Base-by-base conservation (phyloP, 2,329 filamentous ascomycete species). In the Stemphylium beticola region DNA sequence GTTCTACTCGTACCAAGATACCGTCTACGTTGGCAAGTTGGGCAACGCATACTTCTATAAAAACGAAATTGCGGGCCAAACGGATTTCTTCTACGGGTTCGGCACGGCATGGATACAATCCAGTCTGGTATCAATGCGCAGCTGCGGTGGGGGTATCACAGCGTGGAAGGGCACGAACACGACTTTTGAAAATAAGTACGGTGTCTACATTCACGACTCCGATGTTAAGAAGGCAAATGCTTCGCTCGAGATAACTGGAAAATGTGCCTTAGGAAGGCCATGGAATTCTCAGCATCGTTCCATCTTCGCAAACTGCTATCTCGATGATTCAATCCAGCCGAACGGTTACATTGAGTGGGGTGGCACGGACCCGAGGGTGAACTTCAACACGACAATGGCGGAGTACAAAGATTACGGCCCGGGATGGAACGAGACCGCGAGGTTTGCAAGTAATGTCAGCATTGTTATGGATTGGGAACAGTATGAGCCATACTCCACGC, bases 91-190 rank as follows among this genome's bases (percentile, higher is more conserved):
- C 17, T 89, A 88, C 65, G 86, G 86, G 8, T 88, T 88, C 65
- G 87, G 86, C 22, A 89, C 86, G 0, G 79, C 83, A 3, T 89
- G 83, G 79, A 78, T 88, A 36, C 79, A 85, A 50, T 76, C 78
- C 3, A 84, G 82, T 1, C 75, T 77, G 0, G 72, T 90, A 2
- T 75, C 78, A 0, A 78, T 89, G 11, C 82, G 87, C 9, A 77
- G 75, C 62, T 90, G 87, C 60, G 85, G 85, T 4, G 87, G 87
- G 14, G 87, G 87, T 10, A 84, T 90, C 49, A 87, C 85, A 0
- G 87, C 87, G 0, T 89, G 87, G 87, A 89, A 89, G 65, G 85
- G 84, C 24, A 81, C 83, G 0, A 88, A 88, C 71, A 89, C 86
- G 0, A 87, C 85, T 0, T 87, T 85, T 46, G 68, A 72, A 4